Evolutionary conservation across 441 rosid genomes (phyloP).

Genomic region (Macaranga tanarius): DNA sequence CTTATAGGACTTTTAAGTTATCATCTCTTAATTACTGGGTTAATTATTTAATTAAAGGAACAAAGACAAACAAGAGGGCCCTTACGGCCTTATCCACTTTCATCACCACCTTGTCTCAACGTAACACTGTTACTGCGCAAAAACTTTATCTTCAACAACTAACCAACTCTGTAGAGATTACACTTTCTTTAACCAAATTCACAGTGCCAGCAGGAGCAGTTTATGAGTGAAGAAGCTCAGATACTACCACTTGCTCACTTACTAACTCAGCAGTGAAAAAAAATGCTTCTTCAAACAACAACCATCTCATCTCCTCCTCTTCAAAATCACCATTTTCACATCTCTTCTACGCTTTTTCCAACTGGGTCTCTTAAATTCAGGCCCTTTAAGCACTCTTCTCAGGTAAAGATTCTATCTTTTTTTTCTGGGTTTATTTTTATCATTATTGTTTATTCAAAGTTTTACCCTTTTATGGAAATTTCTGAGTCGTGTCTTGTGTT

Average conservation of each 20-base stretch:
- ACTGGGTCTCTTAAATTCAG: conserved; percentile 33
- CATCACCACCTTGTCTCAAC: background rate
- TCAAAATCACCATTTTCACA: conserved; percentile 23
- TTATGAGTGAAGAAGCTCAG: conserved; percentile 1
- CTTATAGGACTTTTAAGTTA: too few relatives aligned
- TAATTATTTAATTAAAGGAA: too few relatives aligned
- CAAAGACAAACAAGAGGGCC: too few relatives aligned
- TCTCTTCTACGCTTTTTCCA: conserved; percentile 27
- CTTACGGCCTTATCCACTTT: conserved; percentile 10
- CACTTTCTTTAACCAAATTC: too few relatives aligned
- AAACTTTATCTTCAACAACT: conserved; percentile 16
- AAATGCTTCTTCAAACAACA: conserved; percentile 56
- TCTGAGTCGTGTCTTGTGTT: background rate
- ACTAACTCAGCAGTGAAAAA: conserved; percentile 4
- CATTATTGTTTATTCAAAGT: background rate
- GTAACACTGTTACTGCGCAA: too few relatives aligned
- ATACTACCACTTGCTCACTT: background rate
- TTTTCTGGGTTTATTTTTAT: background rate
- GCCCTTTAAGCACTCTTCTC: conserved; percentile 39
- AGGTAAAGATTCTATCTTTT: conserved; percentile 35
- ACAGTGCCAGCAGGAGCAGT: background rate
- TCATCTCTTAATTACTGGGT: too few relatives aligned
- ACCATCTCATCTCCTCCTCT: conserved; percentile 46
- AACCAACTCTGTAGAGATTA: background rate
- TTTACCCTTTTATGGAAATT: background rate